Evolutionary conservation across 192 early-diverging fungal genomes (phyloP).

Genomic region (Coemansia sp.): DNA sequence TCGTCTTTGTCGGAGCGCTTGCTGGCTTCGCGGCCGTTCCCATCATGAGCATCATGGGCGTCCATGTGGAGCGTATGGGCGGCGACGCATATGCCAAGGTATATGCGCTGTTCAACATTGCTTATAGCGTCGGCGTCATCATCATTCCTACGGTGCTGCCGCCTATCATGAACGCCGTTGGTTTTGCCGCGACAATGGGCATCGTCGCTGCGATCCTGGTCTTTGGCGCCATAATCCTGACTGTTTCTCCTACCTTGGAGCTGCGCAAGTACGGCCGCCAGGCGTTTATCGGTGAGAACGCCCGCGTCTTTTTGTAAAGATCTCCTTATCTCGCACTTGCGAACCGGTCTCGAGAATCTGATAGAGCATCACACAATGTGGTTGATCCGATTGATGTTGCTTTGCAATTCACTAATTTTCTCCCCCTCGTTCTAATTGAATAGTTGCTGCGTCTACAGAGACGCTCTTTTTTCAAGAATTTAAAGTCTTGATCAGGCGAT

Average conservation of each 20-base stretch:
- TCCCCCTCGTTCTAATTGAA: too few species aligned
- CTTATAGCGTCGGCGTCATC: constrained; percentile 73
- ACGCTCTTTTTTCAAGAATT: too few species aligned
- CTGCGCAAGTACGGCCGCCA: constrained; percentile 31
- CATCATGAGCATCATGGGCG: constrained; percentile 65
- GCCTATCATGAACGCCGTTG: constrained; percentile 54
- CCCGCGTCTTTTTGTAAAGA: constrained; percentile 27
- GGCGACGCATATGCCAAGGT: constrained; percentile 59
- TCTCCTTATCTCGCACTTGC: too few species aligned
- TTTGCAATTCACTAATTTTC: too few species aligned
- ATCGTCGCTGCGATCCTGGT: constrained; percentile 37
- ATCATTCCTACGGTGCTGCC: constrained; percentile 67
- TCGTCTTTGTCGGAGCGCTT: constrained; percentile 30
- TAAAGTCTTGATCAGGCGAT: too few species aligned
- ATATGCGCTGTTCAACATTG: constrained; percentile 74
- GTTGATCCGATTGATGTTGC: too few species aligned
- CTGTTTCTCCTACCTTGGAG: constrained; percentile 30
- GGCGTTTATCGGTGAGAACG: constrained; percentile 31
- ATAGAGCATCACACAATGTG: too few species aligned
- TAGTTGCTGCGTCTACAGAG: too few species aligned
- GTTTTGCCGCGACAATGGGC: constrained; percentile 58
- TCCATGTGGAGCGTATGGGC: constrained; percentile 62
- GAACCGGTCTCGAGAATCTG: too few species aligned
- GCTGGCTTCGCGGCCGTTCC: constrained; percentile 54
- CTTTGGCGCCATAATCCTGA: constrained; percentile 33